These are phyloP conservation scores for Ophiocordyceps camponoti-floridani DNA, from an alignment of 2,329 filamentous ascomycete species.

Conservation along the genomic window DNA sequence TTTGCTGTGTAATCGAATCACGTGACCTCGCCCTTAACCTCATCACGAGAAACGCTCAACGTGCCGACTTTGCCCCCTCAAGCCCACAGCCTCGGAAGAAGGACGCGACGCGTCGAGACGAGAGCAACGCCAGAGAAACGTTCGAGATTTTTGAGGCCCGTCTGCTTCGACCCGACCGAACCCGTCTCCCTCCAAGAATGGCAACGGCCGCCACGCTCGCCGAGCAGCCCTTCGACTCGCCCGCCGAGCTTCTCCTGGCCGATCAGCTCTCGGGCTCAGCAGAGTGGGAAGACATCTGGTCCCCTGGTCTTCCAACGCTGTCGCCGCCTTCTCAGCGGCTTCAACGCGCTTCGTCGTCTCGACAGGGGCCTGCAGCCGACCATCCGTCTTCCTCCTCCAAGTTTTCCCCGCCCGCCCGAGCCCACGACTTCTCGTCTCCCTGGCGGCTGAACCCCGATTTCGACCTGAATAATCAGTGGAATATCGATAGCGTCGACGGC, in stretches of 20 bases:
- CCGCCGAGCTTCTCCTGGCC: background rate
- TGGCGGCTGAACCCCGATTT: background rate
- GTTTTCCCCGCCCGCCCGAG: background rate
- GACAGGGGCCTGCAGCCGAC: background rate
- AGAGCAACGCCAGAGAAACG: too few relatives aligned
- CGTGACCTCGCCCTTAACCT: too few relatives aligned
- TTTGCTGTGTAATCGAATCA: too few relatives aligned
- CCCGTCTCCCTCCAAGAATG: background rate
- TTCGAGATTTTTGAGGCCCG: too few relatives aligned
- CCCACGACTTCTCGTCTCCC: background rate
- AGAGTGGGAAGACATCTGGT: background rate
- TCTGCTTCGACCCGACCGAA: too few relatives aligned
- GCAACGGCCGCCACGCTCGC: background rate
- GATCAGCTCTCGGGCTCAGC: background rate
- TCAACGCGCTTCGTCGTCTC: background rate
- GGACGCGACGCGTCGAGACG: too few relatives aligned
- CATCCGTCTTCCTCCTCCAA: background rate
- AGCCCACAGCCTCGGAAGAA: too few relatives aligned
- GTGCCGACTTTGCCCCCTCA: too few relatives aligned
- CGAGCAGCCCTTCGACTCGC: background rate
- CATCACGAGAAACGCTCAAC: too few relatives aligned
- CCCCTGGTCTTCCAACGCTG: background rate
- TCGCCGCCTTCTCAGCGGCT: background rate
- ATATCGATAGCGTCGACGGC: slow-evolving; percentile 2
- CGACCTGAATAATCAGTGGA: slow-evolving; percentile 2